A percentile compares a stretch with the other conserved stretches of the same genome.
These are phyloP conservation scores for Microbotryum lychnidis-dioicae DNA, from an alignment of 1,284 basidiomycete species.

Conservation along the genomic window DNA sequence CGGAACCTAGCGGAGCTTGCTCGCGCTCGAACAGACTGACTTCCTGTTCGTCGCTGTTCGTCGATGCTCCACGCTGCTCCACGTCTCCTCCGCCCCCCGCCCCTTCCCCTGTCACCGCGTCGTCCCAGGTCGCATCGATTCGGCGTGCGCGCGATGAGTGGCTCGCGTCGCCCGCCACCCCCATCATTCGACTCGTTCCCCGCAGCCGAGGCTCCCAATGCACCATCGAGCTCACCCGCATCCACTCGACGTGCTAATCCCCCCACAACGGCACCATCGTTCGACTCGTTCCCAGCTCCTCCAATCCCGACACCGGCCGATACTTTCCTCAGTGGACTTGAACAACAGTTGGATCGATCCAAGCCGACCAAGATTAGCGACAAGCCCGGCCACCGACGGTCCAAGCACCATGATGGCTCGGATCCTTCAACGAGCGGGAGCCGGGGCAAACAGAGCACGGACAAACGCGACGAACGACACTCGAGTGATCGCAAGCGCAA, in stretches of 20 bases:
- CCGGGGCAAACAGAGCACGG: neutral
- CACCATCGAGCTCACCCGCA: neutral
- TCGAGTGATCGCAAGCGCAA: neutral
- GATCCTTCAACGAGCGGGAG: neutral
- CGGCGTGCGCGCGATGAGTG: no score
- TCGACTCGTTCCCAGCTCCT: constrained; percentile 21
- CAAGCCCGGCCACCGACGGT: constrained; percentile 3
- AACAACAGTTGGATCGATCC: neutral
- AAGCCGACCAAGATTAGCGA: constrained; percentile 8
- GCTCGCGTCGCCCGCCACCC: neutral
- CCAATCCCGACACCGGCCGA: constrained; percentile 1
- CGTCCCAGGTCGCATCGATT: no score
- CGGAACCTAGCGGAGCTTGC: no score
- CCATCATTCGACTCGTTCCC: constrained; percentile 23
- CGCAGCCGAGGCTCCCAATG: neutral
- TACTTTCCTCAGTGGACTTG: neutral
- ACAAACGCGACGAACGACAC: neutral
- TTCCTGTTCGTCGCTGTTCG: no score
- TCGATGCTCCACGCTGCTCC: no score
- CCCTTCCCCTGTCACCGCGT: no score
- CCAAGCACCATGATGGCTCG: neutral
- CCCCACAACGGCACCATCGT: constrained; percentile 5
- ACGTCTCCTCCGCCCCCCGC: no score
- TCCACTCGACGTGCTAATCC: neutral
- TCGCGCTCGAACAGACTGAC: no score